phyloP scores from a whole-genome alignment of 1,284 basidiomycete genomes.

The Athelia sp. region DNA sequence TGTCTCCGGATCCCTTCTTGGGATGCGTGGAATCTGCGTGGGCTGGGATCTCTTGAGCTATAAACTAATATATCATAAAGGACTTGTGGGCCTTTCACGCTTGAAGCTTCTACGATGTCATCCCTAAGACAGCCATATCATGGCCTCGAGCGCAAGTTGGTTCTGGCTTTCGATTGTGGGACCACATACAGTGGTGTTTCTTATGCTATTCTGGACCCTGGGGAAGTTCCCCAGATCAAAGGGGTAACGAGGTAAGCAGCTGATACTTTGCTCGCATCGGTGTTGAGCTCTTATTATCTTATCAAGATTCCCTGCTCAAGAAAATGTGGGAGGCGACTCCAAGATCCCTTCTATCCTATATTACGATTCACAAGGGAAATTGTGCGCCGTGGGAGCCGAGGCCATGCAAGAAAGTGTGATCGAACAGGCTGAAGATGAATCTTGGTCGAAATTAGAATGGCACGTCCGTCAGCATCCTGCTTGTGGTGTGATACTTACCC shows the following conservation, averaged over 20 bases:
- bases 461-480: conserved; percentile 4
- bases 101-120: too few relatives aligned
- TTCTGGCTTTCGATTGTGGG: conserved; percentile 14
- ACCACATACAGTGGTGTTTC: conserved; percentile 16
- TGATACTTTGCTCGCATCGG: not conserved
- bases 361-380: conserved; percentile 24
- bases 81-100: too few relatives aligned
- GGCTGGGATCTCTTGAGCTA: too few relatives aligned
- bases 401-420: conserved; percentile 20
- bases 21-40: too few relatives aligned
- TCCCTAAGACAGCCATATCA: conserved; percentile 9
- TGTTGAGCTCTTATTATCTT: not conserved
- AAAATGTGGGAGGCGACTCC: conserved; percentile 24
- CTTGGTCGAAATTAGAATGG: conserved; percentile 29
- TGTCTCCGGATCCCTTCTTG: too few relatives aligned
- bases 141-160: conserved; percentile 8
- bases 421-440: conserved; percentile 19
- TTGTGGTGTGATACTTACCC: not conserved
- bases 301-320: conserved; percentile 27
- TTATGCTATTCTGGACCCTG: conserved; percentile 16
- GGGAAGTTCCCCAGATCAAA: conserved; percentile 12
- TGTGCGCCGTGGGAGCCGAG: conserved; percentile 29
- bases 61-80: too few relatives aligned
- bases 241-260: conserved; percentile 11
- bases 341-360: conserved; percentile 32